These are phyloP conservation scores for Parmelia sp. DNA, from an alignment of 495 filamentous ascomycete genomes.

Conservation along the genomic window DNA sequence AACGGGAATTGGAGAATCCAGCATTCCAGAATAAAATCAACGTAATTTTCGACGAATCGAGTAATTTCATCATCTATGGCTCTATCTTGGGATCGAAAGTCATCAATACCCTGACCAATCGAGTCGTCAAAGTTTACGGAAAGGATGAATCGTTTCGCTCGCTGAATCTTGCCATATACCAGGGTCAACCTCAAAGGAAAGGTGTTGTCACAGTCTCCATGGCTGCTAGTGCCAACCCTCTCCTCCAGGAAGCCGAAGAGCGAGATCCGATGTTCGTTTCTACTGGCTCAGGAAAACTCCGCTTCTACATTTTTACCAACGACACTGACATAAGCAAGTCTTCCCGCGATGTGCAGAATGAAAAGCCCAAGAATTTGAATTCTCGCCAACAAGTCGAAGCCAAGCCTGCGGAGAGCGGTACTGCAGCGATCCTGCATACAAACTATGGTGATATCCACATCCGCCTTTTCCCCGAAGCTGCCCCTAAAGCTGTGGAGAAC, in stretches of 20 bases:
- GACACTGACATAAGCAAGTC: slow-evolving; percentile 77
- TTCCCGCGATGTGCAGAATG: slow-evolving; percentile 87
- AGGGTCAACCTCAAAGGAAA: slow-evolving; percentile 90
- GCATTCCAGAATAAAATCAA: slow-evolving; percentile 66
- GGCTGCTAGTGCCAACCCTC: slow-evolving; percentile 88
- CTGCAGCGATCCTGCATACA: slow-evolving; percentile 80
- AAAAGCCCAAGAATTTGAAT: slow-evolving; percentile 63
- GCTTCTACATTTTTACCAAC: slow-evolving; percentile 98
- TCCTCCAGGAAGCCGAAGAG: slow-evolving; percentile 85
- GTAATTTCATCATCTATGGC: slow-evolving; percentile 90
- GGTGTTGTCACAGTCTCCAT: slow-evolving; percentile 91
- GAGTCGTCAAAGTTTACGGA: slow-evolving; percentile 79
- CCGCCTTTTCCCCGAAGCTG: slow-evolving; percentile 85
- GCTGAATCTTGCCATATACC: slow-evolving; percentile 80
- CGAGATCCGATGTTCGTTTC: slow-evolving; percentile 83
- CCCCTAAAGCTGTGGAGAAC: slow-evolving; percentile 96
- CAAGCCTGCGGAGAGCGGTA: slow-evolving; percentile 64
- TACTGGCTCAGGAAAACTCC: slow-evolving; percentile 79
- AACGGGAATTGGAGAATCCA: slow-evolving; percentile 73
- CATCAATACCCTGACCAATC: slow-evolving; percentile 89
- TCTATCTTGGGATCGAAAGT: slow-evolving; percentile 88
- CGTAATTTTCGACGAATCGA: slow-evolving; percentile 91
- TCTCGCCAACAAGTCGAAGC: slow-evolving; percentile 43
- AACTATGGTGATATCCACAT: slow-evolving; percentile 93
- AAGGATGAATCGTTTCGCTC: slow-evolving; percentile 82